A percentile compares a stretch with the other conserved stretches of the same genome.
These are phyloP conservation scores for Leucocoprinus leucothites DNA, from an alignment of 768 basidiomycete genomes.

Conservation along the genomic window DNA sequence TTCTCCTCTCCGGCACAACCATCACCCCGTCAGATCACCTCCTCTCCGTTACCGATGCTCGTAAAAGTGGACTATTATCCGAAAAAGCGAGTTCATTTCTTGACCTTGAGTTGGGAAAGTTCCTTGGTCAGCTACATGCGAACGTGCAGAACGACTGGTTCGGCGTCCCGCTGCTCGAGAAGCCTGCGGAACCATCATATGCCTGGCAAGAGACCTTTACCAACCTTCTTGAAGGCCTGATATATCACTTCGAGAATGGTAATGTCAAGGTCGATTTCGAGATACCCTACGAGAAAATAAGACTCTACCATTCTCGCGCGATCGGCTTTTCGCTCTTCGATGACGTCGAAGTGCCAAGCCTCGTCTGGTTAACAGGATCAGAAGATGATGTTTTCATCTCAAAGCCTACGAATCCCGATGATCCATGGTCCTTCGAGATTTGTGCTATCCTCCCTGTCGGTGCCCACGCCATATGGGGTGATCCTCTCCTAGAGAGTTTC, in stretches of 20 bases:
- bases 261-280: conserved; percentile 19
- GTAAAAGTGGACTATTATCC: conserved; percentile 30
- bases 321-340: conserved; percentile 76
- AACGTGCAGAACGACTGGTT: conserved; percentile 77
- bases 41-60: conserved; percentile 36
- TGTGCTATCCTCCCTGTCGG: conserved; percentile 48
- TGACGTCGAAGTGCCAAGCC: conserved; percentile 68
- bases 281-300: conserved; percentile 42
- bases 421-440: conserved; percentile 20
- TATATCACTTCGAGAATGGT: conserved; percentile 39
- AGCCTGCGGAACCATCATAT: conserved; percentile 39
- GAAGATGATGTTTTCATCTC: conserved; percentile 55
- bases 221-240: conserved; percentile 48
- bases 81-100: conserved; percentile 39
- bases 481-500: conserved; percentile 68
- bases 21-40: conserved; percentile 32
- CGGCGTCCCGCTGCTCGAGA: conserved; percentile 41
- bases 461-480: conserved; percentile 67
- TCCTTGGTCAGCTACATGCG: conserved; percentile 61
- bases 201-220: conserved; percentile 80
- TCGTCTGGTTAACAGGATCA: conserved; percentile 62
- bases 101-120: conserved; percentile 59
- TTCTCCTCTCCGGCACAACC: conserved; percentile 47
- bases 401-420: conserved; percentile 18
- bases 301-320: conserved; percentile 57